Conservation (phyloP, 2,329 filamentous ascomycete genomes). For the Penicillium griseofulvum region DNA sequence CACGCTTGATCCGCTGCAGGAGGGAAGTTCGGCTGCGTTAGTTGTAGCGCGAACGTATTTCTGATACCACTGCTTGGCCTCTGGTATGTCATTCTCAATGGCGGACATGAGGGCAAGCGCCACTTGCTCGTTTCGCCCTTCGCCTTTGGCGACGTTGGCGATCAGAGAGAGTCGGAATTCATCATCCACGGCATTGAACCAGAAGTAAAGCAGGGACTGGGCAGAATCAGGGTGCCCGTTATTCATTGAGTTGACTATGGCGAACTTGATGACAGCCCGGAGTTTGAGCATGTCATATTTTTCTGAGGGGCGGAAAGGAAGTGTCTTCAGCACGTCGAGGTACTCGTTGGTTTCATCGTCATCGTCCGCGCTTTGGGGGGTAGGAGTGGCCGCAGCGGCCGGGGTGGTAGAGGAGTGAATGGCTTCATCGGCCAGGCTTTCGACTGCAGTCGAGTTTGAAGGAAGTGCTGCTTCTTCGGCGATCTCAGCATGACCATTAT, state of each 20-base stretch:
- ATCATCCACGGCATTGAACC: constrained; percentile 14
- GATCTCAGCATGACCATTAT: constrained; percentile 5
- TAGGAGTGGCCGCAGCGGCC: neutral
- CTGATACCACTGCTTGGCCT: constrained; percentile 17
- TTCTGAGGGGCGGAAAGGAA: constrained; percentile 13
- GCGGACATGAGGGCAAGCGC: constrained; percentile 13
- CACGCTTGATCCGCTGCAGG: constrained; percentile 37
- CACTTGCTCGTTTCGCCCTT: constrained; percentile 6
- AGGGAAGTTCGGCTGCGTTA: neutral
- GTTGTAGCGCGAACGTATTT: constrained; percentile 1
- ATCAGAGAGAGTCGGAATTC: constrained; percentile 21
- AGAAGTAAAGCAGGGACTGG: constrained; percentile 17
- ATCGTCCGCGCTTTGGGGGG: neutral
- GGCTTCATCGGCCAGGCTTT: constrained; percentile 2
- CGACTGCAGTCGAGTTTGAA: neutral
- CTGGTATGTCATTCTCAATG: constrained; percentile 9
- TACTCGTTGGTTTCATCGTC: constrained; percentile 6
- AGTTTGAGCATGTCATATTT: constrained; percentile 16
- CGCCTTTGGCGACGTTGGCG: constrained; percentile 11
- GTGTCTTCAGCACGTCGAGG: constrained; percentile 7
- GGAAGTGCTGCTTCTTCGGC: neutral
- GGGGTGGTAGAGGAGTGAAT: constrained; percentile 1
- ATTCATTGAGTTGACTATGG: constrained; percentile 5
- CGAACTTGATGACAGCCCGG: constrained; percentile 8
- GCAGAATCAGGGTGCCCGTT: constrained; percentile 6